Base-by-base conservation (phyloP, 2,329 filamentous ascomycete species). In the Triangularia verruculosa region DNA sequence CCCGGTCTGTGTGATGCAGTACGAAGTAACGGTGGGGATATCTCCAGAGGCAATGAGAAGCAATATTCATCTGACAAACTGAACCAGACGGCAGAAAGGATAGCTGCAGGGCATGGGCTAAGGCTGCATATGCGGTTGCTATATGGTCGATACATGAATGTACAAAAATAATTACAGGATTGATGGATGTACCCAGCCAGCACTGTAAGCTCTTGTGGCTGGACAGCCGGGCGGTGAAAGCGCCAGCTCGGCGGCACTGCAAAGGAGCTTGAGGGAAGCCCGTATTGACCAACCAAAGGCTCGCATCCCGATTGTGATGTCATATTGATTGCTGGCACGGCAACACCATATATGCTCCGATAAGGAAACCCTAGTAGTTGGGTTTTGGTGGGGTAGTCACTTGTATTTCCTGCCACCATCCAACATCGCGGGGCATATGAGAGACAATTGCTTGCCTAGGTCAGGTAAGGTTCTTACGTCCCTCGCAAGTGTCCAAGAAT, bases 401-500 rank as follows among this genome's bases (percentile, higher is more conserved):
- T 58, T 4, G 25, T n/a, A n/a, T 15, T 28, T 11, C 22, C 22
- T 39, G 20, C 32, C 15, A 20, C 28, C 28, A 34, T 28, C 32
- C 20, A 27, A 43, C 9, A 47, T 47, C 22, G 56, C 30, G 56
- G 56, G 56, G 56, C 56, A 58, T 20, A 17, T 24, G 12, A 12
- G 7, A 9, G 15, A 15, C 25, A 39, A 34, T 53, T 9, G 27
- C 27, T 13, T 13, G 39, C 39, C 13, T 24, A 52, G 6, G 22
- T 9, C 47, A 52, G 47, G n/a, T n/a, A n/a, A 52, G 47, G 47
- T 28, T 39, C 9, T 13, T 66, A 54, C 68, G 34, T 58, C n/a
- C 72, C 72, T 30, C 77, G 75, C 12, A 80, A 65, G 63, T 79
- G 78, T 15, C 71, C 72, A 12, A 80, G 71, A 43, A 80, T 77